phyloP scores from a whole-genome alignment of 2,329 filamentous ascomycete genomes.

The Hypoxylon sp. region DNA sequence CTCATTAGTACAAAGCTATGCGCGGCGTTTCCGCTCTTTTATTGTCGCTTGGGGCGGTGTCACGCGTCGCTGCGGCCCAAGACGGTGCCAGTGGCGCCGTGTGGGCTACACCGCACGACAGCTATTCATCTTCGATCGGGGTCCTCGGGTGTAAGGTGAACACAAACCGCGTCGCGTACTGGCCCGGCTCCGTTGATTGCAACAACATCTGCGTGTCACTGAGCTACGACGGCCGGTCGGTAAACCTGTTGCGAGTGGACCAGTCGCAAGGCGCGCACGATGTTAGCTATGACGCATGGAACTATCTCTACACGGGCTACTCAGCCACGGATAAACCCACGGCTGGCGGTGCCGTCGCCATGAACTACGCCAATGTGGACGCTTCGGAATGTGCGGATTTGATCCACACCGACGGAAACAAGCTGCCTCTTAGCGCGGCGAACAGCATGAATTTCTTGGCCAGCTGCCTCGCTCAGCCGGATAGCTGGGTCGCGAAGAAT shows the following conservation, averaged over 20 bases:
- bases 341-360: conserved; percentile 65
- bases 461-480: conserved; percentile 61
- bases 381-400: conserved; percentile 65
- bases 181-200: conserved; percentile 67
- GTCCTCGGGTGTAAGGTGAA: conserved; percentile 73
- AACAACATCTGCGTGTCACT: conserved; percentile 70
- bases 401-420: conserved; percentile 63
- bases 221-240: conserved; percentile 61
- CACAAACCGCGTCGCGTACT: conserved; percentile 74
- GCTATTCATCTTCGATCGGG: conserved; percentile 70
- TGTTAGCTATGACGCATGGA: conserved; percentile 73
- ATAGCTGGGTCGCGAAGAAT: conserved; percentile 68
- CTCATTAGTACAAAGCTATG: conserved; percentile 39
- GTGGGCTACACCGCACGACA: conserved; percentile 68
- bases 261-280: conserved; percentile 69
- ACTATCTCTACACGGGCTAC: conserved; percentile 67
- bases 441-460: conserved; percentile 71
- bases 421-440: conserved; percentile 68
- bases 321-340: conserved; percentile 63
- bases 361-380: conserved; percentile 65
- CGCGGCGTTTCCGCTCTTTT: conserved; percentile 26
- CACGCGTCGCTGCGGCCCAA: conserved; percentile 28
- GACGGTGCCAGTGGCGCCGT: conserved; percentile 50
- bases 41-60: conserved; percentile 16
- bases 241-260: conserved; percentile 73